phyloP scores from a whole-genome alignment of 371 early-diverging fungal species.

The Mortierella sp. region DNA sequence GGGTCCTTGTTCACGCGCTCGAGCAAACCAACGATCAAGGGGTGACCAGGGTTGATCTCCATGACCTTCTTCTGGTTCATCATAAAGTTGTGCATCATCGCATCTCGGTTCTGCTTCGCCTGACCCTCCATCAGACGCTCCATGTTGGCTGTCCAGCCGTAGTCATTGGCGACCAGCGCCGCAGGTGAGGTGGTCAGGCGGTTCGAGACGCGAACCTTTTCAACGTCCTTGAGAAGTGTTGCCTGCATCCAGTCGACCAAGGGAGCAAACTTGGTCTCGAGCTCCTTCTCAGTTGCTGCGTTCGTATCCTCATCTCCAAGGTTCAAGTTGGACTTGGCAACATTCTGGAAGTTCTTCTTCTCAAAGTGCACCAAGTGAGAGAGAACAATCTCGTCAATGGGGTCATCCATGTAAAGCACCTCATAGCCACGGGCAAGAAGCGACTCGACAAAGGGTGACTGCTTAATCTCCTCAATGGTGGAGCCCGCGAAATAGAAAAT shows the following conservation, averaged over 20 bases:
- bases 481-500: slow-evolving; percentile 90
- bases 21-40: slow-evolving; percentile 68
- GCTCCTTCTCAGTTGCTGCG: slow-evolving; percentile 56
- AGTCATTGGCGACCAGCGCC: slow-evolving; percentile 77
- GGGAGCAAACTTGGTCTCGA: slow-evolving; percentile 69
- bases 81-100: slow-evolving; percentile 66
- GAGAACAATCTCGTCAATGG: slow-evolving; percentile 93
- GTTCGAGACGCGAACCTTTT: slow-evolving; percentile 77
- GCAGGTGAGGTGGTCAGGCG: slow-evolving; percentile 81
- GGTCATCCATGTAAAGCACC: slow-evolving; percentile 89
- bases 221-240: slow-evolving; percentile 72
- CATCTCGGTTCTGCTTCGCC: slow-evolving; percentile 65
- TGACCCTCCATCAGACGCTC: slow-evolving; percentile 80
- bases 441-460: slow-evolving; percentile 90
- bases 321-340: slow-evolving; percentile 86
- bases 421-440: slow-evolving; percentile 88
- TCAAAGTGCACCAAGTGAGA: slow-evolving; percentile 79
- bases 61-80: slow-evolving; percentile 78
- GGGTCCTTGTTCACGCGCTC: slow-evolving; percentile 57
- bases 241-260: slow-evolving; percentile 74
- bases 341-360: slow-evolving; percentile 82
- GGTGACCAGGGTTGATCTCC: slow-evolving; percentile 88
- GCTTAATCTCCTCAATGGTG: slow-evolving; percentile 75
- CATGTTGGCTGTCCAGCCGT: slow-evolving; percentile 87
- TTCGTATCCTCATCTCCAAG: slow-evolving; percentile 75